These are phyloP conservation scores for Flueggea neowawraea DNA, from an alignment of 441 rosid genomes.

Conservation along the genomic window DNA sequence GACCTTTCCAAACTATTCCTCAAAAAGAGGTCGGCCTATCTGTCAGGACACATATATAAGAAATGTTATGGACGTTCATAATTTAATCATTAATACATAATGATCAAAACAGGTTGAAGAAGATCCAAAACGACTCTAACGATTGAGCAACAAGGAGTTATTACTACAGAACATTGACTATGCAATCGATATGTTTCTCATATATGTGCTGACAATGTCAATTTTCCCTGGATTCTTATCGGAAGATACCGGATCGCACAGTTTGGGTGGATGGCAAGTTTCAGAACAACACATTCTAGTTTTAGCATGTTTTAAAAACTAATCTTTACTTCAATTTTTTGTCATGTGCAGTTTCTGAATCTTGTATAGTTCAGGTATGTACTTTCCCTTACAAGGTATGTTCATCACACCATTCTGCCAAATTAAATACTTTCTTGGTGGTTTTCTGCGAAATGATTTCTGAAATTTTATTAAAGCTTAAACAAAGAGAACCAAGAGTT, in stretches of 20 bases:
- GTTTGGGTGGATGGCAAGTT: conserved; percentile 60
- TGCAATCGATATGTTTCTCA: conserved; percentile 49
- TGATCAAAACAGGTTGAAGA: conserved; percentile 10
- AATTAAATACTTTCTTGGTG: too few relatives aligned
- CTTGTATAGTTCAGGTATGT: conserved; percentile 41
- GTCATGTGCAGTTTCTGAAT: not conserved
- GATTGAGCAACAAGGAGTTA: conserved; percentile 45
- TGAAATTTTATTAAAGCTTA: too few relatives aligned
- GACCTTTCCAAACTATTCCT: conserved; percentile 42
- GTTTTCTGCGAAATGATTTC: too few relatives aligned
- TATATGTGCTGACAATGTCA: conserved; percentile 51
- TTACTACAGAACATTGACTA: conserved; percentile 46
- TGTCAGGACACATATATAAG: not conserved
- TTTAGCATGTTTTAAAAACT: too few relatives aligned
- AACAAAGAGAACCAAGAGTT: not conserved
- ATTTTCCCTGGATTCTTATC: conserved; percentile 78
- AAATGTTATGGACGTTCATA: not conserved
- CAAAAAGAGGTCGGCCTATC: conserved; percentile 15
- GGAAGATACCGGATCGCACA: conserved; percentile 63
- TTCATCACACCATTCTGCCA: not conserved
- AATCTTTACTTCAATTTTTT: not conserved
- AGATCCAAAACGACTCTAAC: conserved; percentile 22
- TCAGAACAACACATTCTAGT: too few relatives aligned
- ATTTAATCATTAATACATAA: not conserved
- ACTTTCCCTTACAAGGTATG: conserved; percentile 63